Conservation (phyloP, 2,329 filamentous ascomycete genomes). For the Verticillium zaregamsianum region DNA sequence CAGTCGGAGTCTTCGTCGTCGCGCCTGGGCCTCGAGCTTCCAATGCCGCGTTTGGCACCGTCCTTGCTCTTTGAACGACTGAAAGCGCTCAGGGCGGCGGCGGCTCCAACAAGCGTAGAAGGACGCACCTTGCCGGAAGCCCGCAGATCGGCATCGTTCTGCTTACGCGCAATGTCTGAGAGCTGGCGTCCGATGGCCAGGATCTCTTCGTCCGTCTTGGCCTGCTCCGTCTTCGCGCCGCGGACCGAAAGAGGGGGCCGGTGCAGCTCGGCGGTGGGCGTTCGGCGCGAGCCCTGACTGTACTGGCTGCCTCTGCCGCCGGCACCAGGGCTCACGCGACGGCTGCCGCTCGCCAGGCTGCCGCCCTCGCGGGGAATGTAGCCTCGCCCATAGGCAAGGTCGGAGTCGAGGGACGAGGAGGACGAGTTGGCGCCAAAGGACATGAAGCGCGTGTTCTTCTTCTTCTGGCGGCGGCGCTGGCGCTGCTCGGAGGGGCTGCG, state of each 20-base stretch:
- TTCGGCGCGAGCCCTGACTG: conserved; percentile 26
- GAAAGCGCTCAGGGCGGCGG: conserved; percentile 35
- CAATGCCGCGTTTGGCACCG: conserved; percentile 30
- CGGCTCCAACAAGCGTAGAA: conserved; percentile 31
- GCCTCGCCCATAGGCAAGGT: conserved; percentile 63
- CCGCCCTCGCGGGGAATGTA: conserved; percentile 41
- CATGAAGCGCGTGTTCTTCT: conserved; percentile 50
- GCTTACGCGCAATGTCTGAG: conserved; percentile 45
- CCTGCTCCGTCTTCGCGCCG: conserved; percentile 17
- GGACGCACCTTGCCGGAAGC: conserved; percentile 33
- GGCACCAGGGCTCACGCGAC: not conserved
- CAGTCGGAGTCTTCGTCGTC: conserved; percentile 49
- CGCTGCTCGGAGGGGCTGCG: conserved; percentile 53
- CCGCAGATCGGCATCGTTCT: conserved; percentile 46
- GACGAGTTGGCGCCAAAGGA: conserved; percentile 57
- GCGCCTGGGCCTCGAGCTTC: conserved; percentile 34
- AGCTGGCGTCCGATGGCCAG: conserved; percentile 51
- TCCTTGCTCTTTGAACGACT: conserved; percentile 31
- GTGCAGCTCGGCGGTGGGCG: conserved; percentile 4
- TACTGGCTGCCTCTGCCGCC: conserved; percentile 11
- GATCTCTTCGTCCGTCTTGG: conserved; percentile 54
- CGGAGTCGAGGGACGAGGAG: conserved; percentile 63
- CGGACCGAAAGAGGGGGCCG: not conserved
- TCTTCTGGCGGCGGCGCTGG: conserved; percentile 31
- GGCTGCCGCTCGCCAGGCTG: conserved; percentile 10